phyloP scores from a whole-genome alignment of 306 rosid genomes.

The Lithocarpus polystachyus region DNA sequence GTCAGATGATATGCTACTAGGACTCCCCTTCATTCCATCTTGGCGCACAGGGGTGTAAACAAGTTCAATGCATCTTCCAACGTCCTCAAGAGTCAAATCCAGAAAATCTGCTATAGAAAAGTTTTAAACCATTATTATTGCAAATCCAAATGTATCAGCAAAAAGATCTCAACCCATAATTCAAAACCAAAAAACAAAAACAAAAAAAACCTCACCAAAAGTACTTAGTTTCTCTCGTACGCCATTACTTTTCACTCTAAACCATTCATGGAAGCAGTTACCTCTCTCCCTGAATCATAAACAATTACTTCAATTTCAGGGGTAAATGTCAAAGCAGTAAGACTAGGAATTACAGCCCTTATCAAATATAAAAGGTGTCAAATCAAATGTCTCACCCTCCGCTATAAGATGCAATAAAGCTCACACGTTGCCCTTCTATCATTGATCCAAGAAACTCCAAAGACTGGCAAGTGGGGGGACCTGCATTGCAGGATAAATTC shows the following conservation, averaged over 20 bases:
- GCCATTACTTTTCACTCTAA: slow-evolving; percentile 55
- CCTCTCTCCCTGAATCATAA: slow-evolving; percentile 72
- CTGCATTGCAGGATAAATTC: slow-evolving; percentile 38
- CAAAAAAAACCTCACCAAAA: slow-evolving; percentile 44
- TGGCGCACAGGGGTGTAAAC: slow-evolving; percentile 76
- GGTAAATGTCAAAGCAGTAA: slow-evolving; percentile 18
- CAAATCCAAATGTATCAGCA: slow-evolving; percentile 13
- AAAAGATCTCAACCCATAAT: slow-evolving; percentile 6
- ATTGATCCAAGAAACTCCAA: slow-evolving; percentile 76
- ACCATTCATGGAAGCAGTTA: slow-evolving; percentile 75
- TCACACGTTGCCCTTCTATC: slow-evolving; percentile 79
- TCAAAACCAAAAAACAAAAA: neutral
- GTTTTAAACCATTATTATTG: slow-evolving; percentile 16
- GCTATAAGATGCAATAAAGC: slow-evolving; percentile 65
- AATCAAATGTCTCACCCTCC: slow-evolving; percentile 77
- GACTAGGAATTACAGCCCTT: slow-evolving; percentile 11
- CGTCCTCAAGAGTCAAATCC: slow-evolving; percentile 82
- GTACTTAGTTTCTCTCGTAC: slow-evolving; percentile 51
- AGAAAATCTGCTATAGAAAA: slow-evolving; percentile 52
- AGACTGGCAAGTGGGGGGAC: slow-evolving; percentile 78
- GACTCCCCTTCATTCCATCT: slow-evolving; percentile 74
- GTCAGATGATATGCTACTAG: slow-evolving; percentile 53
- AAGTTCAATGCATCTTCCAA: slow-evolving; percentile 69
- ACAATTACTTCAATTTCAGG: slow-evolving; percentile 16
- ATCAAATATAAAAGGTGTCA: slow-evolving; percentile 14